These are phyloP conservation scores for Incumbomyces lentus DNA, from an alignment of 2,329 filamentous ascomycete species.

Conservation along the genomic window DNA sequence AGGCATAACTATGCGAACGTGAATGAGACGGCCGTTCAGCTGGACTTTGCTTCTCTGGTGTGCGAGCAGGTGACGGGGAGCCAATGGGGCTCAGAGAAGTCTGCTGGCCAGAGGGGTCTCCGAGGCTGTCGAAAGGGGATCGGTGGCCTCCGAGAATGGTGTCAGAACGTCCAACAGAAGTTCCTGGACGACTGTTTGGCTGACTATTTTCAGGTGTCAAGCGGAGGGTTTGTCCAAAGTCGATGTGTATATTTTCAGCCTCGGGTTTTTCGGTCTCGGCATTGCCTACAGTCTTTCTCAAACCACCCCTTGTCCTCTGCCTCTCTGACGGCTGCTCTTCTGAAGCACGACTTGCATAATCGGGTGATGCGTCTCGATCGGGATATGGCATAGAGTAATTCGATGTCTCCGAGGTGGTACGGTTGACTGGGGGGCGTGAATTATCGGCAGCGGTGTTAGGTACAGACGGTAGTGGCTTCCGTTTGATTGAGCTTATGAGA, in stretches of 20 bases:
- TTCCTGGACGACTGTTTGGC: slow-evolving; percentile 46
- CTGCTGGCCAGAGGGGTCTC: slow-evolving; percentile 16
- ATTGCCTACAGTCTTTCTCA: slow-evolving; percentile 60
- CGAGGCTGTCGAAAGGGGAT: slow-evolving; percentile 19
- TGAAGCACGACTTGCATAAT: slow-evolving; percentile 64
- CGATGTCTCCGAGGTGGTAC: slow-evolving; percentile 11
- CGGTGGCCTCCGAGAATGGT: slow-evolving; percentile 9
- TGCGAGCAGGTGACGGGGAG: slow-evolving; percentile 10
- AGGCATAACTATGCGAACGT: slow-evolving; percentile 51
- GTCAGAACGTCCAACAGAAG: slow-evolving; percentile 20
- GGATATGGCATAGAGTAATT: slow-evolving; percentile 42
- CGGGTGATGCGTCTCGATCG: slow-evolving; percentile 55
- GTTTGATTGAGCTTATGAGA: not conserved
- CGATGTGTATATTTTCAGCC: slow-evolving; percentile 55
- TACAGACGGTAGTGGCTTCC: slow-evolving; percentile 18
- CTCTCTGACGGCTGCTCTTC: slow-evolving; percentile 22
- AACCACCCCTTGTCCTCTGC: slow-evolving; percentile 61
- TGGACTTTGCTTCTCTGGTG: slow-evolving; percentile 5
- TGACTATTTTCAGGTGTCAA: slow-evolving; percentile 39
- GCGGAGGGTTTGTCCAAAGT: slow-evolving; percentile 70
- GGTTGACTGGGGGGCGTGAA: slow-evolving; percentile 22
- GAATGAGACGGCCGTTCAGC: slow-evolving; percentile 10
- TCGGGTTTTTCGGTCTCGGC: slow-evolving; percentile 28
- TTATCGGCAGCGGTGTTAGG: slow-evolving; percentile 34
- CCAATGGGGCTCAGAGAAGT: slow-evolving; percentile 11